A percentile compares a stretch with the other conserved stretches of the same genome.
Conservation (phyloP, 495 filamentous ascomycete species). For the Lepraria neglecta region DNA sequence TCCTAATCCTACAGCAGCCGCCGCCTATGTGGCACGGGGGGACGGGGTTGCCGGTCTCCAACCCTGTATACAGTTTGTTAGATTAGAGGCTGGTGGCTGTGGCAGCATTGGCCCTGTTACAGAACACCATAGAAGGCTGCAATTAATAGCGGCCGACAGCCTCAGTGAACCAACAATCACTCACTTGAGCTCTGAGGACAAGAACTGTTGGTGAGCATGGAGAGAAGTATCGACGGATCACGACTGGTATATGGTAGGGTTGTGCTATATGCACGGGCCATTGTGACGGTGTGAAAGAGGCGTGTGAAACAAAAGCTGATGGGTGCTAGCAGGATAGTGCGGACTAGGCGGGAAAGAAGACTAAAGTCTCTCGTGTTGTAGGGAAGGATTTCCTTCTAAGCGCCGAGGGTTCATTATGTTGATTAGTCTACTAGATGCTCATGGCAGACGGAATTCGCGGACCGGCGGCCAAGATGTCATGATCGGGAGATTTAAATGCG, state of each 20-base stretch:
- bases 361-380: background rate
- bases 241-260: background rate
- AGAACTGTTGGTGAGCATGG: background rate
- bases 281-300: background rate
- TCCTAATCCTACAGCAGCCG: background rate
- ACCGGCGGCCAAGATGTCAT: background rate
- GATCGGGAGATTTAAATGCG: background rate
- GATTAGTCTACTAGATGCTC: background rate
- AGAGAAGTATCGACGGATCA: background rate
- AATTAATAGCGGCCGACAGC: background rate
- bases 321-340: background rate
- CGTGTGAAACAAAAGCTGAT: background rate
- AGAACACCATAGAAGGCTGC: background rate
- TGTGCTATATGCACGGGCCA: background rate
- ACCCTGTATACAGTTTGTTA: background rate
- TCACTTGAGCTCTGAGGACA: no score
- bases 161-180: no score
- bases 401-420: background rate
- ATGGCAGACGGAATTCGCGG: background rate
- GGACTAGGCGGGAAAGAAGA: background rate
- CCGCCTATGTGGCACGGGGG: conserved; percentile 1
- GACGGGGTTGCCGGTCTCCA: background rate
- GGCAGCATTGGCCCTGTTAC: background rate
- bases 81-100: conserved; percentile 1
- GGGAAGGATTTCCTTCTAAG: background rate